These are phyloP conservation scores for Fomitopsis palustris DNA, from an alignment of 1,284 basidiomycete genomes.

Conservation along the genomic window DNA sequence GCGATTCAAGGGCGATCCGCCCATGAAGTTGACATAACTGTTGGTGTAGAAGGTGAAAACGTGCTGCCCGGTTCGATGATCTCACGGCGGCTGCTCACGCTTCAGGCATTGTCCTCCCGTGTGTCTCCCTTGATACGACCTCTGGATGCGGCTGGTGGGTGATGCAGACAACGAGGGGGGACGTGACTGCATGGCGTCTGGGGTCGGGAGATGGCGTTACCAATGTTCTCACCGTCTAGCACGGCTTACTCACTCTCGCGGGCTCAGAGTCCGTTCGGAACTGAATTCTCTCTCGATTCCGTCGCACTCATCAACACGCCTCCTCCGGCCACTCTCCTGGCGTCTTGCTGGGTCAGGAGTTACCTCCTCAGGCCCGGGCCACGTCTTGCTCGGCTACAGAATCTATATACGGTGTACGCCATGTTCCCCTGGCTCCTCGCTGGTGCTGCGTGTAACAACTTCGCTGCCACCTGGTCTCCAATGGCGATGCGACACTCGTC, in stretches of 20 bases:
- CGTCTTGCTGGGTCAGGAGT: not conserved
- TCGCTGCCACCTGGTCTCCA: not conserved
- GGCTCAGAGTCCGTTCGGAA: not conserved
- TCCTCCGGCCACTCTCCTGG: not conserved
- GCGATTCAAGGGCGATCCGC: constrained; percentile 82
- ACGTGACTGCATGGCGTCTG: not conserved
- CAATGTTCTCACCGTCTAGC: not conserved
- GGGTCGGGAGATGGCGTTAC: not conserved
- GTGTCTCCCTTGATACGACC: constrained; percentile 10
- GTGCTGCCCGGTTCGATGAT: not conserved
- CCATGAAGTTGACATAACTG: constrained; percentile 56
- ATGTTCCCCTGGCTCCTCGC: not conserved
- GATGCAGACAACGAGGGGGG: constrained; percentile 12
- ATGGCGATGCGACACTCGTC: not conserved
- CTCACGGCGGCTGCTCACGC: constrained; percentile 13
- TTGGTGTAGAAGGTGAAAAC: not conserved
- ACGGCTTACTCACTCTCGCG: not conserved
- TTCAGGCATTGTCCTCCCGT: constrained; percentile 16
- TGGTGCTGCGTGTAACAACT: constrained; percentile 3
- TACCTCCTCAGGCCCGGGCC: not conserved
- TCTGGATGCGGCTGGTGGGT: constrained; percentile 12
- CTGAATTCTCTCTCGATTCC: not conserved
- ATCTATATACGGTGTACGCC: not conserved
- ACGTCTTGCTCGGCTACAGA: not conserved
- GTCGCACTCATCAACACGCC: constrained; percentile 1